Evolutionary conservation across 371 early-diverging fungal species (phyloP), one percentile per base, ranked within the genome.

Genomic region (Mortierella sp.): DNA sequence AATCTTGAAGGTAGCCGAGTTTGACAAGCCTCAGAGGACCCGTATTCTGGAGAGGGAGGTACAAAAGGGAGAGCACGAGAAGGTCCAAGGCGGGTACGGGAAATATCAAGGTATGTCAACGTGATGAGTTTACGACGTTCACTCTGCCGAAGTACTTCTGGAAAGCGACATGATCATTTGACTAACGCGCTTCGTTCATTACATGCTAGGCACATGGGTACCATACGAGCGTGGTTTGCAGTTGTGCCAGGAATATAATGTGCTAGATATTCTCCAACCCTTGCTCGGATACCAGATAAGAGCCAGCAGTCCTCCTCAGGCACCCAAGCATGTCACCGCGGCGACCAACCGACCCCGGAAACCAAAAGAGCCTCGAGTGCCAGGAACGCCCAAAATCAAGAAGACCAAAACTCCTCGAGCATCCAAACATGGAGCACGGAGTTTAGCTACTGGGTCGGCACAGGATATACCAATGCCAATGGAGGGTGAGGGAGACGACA

Each of bases 61-160:
- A 2, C 93, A 93, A 77, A 91, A 82, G 0, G 97, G 96, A 11
- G 88, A 90, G 59, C 97, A 96, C 79, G 98, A 98, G 74, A 97
- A 97, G 86, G 95, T 98, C 8, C 98, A 98, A 88, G 98, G 98
- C 21, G 98, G 98, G 16, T 97, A 98, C 77, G 98, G 98, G 44
- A 97, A 97, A 89, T 97, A 97, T 84, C 97, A 98, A 90, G 98
- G 98, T 79, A 97, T 93, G 21, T 92, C 87, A 87, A 14, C 55
- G 21, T 74, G 24, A 40, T 51, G 50, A 16, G 50, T 16, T 11
- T 9, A n/a, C 21, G 10, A n/a, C 1, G 5, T 9, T 37, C 61
- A 21, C 8, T 67, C 34, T 34, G 10, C 37, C 21, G 3, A 24
- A 8, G 24, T 24, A 13, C 1, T n/a, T 21, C 21, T 61, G 44